These are phyloP conservation scores for Poteriospumella lacustris DNA, from an alignment of 108 stramenopile species.

Conservation along the genomic window DNA sequence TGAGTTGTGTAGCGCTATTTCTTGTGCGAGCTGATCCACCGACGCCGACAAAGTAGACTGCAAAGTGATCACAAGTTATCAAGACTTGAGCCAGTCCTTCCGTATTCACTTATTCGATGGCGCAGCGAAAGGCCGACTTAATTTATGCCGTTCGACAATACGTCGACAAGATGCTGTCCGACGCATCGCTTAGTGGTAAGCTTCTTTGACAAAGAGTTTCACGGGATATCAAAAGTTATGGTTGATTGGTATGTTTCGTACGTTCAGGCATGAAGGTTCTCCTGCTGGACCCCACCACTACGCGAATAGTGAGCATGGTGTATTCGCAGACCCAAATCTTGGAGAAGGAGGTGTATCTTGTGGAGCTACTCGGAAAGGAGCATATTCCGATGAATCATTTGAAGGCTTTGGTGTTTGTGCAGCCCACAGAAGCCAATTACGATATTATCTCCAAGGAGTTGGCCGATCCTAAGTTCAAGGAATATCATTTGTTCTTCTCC, in stretches of 20 bases:
- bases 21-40: too few species aligned
- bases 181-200: conserved; percentile 49
- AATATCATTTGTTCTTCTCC: conserved; percentile 95
- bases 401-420: conserved; percentile 82
- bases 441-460: conserved; percentile 72
- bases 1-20: too few species aligned
- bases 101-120: too few species aligned
- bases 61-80: too few species aligned
- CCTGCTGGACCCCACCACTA: conserved; percentile 79
- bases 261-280: conserved; percentile 83
- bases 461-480: conserved; percentile 67
- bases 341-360: conserved; percentile 72
- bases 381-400: conserved; percentile 63
- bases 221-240: not conserved
- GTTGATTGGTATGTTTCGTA: not conserved
- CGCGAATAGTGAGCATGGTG: conserved; percentile 62
- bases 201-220: not conserved
- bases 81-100: too few species aligned
- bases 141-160: conserved; percentile 69
- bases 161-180: conserved; percentile 78
- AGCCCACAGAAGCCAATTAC: conserved; percentile 76
- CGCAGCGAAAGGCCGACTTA: too few species aligned
- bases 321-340: conserved; percentile 81
- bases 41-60: too few species aligned
- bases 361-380: conserved; percentile 59